phyloP scores from a whole-genome alignment of 2,329 filamentous ascomycete species.

The Aspergillus pseudotamarii region DNA sequence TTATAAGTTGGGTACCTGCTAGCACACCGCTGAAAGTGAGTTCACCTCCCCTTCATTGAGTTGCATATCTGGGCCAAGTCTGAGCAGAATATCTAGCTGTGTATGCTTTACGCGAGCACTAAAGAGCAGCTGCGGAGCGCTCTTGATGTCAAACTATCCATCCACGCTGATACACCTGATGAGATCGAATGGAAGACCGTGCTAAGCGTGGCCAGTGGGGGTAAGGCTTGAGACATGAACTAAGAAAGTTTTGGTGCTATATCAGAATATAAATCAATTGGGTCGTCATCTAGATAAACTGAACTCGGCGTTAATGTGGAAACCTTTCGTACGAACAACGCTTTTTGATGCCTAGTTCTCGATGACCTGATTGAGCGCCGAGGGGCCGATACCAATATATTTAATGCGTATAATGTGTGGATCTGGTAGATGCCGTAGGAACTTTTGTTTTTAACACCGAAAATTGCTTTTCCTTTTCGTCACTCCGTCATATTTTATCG shows the following conservation, averaged over 20 bases:
- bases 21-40: conserved; percentile 3
- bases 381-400: neutral
- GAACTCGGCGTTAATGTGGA: neutral
- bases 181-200: conserved; percentile 11
- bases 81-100: conserved; percentile 33
- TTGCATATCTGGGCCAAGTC: neutral
- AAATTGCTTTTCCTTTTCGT: neutral
- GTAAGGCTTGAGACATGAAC: neutral
- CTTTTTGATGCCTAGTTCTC: neutral
- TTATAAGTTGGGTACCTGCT: conserved; percentile 7
- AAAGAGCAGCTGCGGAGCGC: conserved; percentile 8
- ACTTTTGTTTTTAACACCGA: neutral
- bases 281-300: neutral
- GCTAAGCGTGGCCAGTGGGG: conserved; percentile 4
- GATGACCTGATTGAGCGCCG: neutral
- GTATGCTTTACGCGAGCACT: conserved; percentile 12
- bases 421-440: neutral
- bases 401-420: neutral
- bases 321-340: neutral
- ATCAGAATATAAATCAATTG: neutral
- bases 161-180: conserved; percentile 10
- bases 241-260: neutral
- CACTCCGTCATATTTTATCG: neutral
- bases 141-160: neutral
- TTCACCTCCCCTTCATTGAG: neutral